Evolutionary conservation across 2,329 filamentous ascomycete genomes (phyloP).

Genomic region (Hypoxylon sp.): DNA sequence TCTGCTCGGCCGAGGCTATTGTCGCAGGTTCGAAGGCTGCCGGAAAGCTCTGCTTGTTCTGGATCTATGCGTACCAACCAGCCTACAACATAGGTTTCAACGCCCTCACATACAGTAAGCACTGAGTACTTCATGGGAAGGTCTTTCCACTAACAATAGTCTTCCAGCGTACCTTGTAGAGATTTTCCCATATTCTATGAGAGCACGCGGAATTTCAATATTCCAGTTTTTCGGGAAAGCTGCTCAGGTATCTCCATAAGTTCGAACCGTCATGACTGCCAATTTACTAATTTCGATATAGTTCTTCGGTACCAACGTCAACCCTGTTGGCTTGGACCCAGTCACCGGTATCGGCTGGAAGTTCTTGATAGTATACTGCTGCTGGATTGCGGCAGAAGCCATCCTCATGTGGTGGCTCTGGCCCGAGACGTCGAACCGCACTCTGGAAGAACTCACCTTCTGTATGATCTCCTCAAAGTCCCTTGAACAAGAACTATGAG

Average conservation of each 20-base stretch:
- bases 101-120: conserved; percentile 70
- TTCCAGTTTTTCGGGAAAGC: conserved; percentile 55
- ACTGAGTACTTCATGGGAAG: background rate
- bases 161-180: conserved; percentile 64
- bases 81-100: conserved; percentile 74
- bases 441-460: conserved; percentile 73
- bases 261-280: background rate
- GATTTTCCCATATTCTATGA: conserved; percentile 67
- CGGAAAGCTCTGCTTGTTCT: conserved; percentile 64
- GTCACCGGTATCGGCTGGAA: conserved; percentile 51
- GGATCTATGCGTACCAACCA: conserved; percentile 69
- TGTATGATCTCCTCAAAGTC: conserved; percentile 36
- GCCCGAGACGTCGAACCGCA: conserved; percentile 82
- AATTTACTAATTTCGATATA: conserved; percentile 46
- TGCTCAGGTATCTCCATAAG: conserved; percentile 44
- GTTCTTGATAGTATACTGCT: conserved; percentile 52
- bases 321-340: conserved; percentile 55
- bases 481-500: background rate
- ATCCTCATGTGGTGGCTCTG: conserved; percentile 80
- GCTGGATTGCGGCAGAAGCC: conserved; percentile 52
- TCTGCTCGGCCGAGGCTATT: conserved; percentile 59
- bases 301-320: conserved; percentile 61
- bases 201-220: conserved; percentile 67
- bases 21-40: conserved; percentile 51
- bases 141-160: conserved; percentile 7